These are phyloP conservation scores for Fusarium sacchari DNA, from an alignment of 2,329 filamentous ascomycete genomes.

Conservation along the genomic window DNA sequence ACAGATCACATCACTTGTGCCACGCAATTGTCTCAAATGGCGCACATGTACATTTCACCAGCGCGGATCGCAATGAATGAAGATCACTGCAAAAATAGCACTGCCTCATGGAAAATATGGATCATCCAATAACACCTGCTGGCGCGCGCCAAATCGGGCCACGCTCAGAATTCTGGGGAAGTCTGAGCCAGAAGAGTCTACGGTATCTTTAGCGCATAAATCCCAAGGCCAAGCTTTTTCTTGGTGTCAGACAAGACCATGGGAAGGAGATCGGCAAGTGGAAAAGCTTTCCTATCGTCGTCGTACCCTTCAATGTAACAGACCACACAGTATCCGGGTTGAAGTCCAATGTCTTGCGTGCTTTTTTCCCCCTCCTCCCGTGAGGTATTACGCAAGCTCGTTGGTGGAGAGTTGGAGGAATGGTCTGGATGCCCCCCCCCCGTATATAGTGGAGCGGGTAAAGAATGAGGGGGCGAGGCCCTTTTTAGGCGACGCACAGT, in stretches of 20 bases:
- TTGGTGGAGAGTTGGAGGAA: constrained; percentile 34
- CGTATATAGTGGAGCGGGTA: constrained; percentile 23
- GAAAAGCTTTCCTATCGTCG: constrained; percentile 6
- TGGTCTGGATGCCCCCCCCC: constrained; percentile 33
- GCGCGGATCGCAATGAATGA: constrained; percentile 32
- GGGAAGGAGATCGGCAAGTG: constrained; percentile 29
- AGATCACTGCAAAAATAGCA: constrained; percentile 4
- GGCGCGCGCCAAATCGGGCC: constrained; percentile 14
- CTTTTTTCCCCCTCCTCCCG: constrained; percentile 5
- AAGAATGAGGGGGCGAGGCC: constrained; percentile 5
- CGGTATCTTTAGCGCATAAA: constrained; percentile 11
- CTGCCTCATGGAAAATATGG: constrained; percentile 16
- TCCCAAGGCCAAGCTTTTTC: constrained; percentile 27
- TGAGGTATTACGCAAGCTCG: constrained; percentile 40
- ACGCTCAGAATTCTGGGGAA: constrained; percentile 30
- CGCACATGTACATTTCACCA: constrained; percentile 29
- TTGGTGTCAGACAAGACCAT: constrained; percentile 18
- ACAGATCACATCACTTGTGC: constrained; percentile 21
- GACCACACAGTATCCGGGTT: constrained; percentile 14
- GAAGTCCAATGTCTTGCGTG: neutral
- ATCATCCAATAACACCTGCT: constrained; percentile 9
- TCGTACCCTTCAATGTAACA: neutral
- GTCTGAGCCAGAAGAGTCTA: neutral
- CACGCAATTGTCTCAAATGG: constrained; percentile 36
- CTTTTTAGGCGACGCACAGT: constrained; percentile 29